phyloP scores from a whole-genome alignment of 345 rosid genomes.

The Cochlearia excelsa region DNA sequence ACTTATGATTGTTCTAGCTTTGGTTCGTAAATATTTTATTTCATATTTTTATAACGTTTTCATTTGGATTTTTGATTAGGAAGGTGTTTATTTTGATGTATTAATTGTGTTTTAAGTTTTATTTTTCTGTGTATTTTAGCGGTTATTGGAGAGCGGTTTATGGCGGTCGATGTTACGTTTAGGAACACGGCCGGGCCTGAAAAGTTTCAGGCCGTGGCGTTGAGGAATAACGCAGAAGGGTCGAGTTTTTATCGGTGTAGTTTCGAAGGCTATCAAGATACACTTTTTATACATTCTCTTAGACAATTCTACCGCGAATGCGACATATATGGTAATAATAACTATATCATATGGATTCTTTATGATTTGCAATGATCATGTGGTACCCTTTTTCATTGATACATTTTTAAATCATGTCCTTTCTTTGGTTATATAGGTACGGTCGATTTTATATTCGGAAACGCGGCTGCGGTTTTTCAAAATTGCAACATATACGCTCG shows the following conservation, averaged over 20 bases:
- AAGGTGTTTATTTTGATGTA: too few species aligned
- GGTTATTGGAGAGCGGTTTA: neutral
- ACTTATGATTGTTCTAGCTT: slow-evolving; percentile 55
- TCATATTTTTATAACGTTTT: neutral
- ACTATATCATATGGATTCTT: too few species aligned
- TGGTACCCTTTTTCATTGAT: too few species aligned
- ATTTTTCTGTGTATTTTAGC: neutral
- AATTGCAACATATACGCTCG: neutral
- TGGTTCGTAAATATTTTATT: slow-evolving; percentile 25
- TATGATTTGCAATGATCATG: too few species aligned
- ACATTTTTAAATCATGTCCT: too few species aligned
- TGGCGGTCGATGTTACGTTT: neutral
- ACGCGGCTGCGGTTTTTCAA: neutral
- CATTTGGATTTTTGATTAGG: neutral
- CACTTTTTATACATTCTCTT: neutral
- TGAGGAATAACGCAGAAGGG: neutral
- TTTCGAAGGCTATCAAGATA: neutral
- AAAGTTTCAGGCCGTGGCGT: neutral
- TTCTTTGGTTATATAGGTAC: neutral
- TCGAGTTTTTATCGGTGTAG: neutral
- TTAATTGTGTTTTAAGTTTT: too few species aligned
- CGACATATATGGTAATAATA: neutral
- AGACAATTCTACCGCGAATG: neutral
- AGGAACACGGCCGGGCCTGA: neutral
- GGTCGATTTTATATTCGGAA: neutral